phyloP scores from a whole-genome alignment of 169 alveolate species.

The Blepharisma undulans region DNA sequence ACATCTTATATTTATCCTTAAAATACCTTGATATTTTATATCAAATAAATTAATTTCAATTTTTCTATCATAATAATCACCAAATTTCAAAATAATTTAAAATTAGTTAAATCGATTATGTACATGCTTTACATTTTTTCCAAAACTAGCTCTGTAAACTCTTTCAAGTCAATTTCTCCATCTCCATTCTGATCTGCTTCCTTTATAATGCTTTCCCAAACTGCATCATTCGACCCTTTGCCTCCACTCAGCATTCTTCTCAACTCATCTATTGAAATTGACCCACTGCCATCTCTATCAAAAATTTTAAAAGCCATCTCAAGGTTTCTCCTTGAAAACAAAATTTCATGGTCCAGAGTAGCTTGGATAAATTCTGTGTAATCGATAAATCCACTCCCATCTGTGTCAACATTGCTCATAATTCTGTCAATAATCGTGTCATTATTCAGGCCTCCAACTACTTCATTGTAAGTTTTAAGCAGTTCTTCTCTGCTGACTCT shows the following conservation, averaged over 20 bases:
- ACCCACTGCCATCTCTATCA: slow-evolving; percentile 55
- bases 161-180: slow-evolving; percentile 42
- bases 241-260: slow-evolving; percentile 36
- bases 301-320: slow-evolving; percentile 55
- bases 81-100: too few species aligned
- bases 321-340: slow-evolving; percentile 63
- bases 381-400: slow-evolving; percentile 85
- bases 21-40: too few species aligned
- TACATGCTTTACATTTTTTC: background rate
- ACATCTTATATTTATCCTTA: background rate
- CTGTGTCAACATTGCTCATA: slow-evolving; percentile 79
- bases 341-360: slow-evolving; percentile 51
- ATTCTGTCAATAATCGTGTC: slow-evolving; percentile 75
- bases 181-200: slow-evolving; percentile 39
- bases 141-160: background rate
- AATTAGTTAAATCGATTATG: too few species aligned
- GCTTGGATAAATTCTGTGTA: slow-evolving; percentile 80
- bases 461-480: background rate
- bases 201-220: slow-evolving; percentile 27
- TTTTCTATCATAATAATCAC: too few species aligned
- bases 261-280: slow-evolving; percentile 42
- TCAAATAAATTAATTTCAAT: too few species aligned
- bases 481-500: slow-evolving; percentile 21
- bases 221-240: background rate
- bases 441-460: slow-evolving; percentile 59